Percentiles rank a stretch among this genome's conserved stretches.
phyloP scores from a whole-genome alignment of 495 filamentous ascomycete species.

The Aspergillus nanangensis region DNA sequence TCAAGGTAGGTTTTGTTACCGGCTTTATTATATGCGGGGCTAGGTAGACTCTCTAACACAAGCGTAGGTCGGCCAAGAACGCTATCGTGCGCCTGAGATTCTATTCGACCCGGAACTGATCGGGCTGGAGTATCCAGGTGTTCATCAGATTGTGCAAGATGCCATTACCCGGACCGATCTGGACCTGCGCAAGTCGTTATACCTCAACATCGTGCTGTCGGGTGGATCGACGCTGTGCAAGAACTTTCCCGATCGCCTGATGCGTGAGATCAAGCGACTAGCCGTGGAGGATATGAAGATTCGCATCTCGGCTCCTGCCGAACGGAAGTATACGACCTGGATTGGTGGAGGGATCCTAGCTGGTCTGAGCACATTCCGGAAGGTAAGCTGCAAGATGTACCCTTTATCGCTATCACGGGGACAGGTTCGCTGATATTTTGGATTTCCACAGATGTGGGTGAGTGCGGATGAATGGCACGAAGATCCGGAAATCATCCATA shows the following conservation, averaged over 20 bases:
- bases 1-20: slow-evolving; percentile 59
- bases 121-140: slow-evolving; percentile 92
- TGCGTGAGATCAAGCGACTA: slow-evolving; percentile 86
- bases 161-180: slow-evolving; percentile 96
- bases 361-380: slow-evolving; percentile 95
- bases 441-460: slow-evolving; percentile 81
- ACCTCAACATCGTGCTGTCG: slow-evolving; percentile 94
- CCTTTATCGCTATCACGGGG: too few species aligned
- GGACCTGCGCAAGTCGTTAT: slow-evolving; percentile 89
- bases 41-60: too few species aligned
- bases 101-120: slow-evolving; percentile 97
- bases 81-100: slow-evolving; percentile 94
- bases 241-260: slow-evolving; percentile 91
- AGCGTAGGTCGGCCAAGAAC: slow-evolving; percentile 73
- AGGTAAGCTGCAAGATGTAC: too few species aligned
- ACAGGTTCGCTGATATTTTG: not conserved
- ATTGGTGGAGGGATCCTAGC: slow-evolving; percentile 97
- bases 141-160: slow-evolving; percentile 97
- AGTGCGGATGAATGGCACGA: slow-evolving; percentile 99
- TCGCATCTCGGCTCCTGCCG: slow-evolving; percentile 95
- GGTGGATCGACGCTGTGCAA: slow-evolving; percentile 88
- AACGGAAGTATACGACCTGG: slow-evolving; percentile 98
- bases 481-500: slow-evolving; percentile 97
- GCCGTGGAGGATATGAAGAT: slow-evolving; percentile 99
- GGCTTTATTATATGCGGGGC: not conserved